Conservation (phyloP, 768 basidiomycete genomes). For the Neoboletus brunneissimus region DNA sequence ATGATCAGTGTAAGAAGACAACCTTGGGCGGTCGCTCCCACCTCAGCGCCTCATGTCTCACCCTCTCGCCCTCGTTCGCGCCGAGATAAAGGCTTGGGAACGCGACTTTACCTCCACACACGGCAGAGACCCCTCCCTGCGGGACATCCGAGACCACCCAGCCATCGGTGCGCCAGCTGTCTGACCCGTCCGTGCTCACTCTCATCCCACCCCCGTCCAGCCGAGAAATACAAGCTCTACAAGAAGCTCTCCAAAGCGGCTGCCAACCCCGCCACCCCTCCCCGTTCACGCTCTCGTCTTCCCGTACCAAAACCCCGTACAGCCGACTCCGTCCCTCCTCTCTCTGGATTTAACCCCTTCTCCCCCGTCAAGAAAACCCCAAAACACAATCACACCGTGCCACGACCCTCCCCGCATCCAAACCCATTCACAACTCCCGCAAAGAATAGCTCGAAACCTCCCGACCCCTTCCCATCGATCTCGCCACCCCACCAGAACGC, state of each 20-base stretch:
- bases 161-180: constrained; percentile 52
- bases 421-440: constrained; percentile 50
- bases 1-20: background rate
- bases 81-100: constrained; percentile 80
- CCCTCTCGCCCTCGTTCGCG: constrained; percentile 40
- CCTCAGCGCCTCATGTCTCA: constrained; percentile 6
- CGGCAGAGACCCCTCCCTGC: constrained; percentile 58
- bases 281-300: constrained; percentile 28
- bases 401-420: constrained; percentile 16
- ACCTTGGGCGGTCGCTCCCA: background rate
- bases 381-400: background rate
- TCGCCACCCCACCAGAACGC: constrained; percentile 9
- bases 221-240: constrained; percentile 78
- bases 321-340: constrained; percentile 49
- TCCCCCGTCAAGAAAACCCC: constrained; percentile 62
- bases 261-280: constrained; percentile 32
- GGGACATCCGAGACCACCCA: constrained; percentile 66
- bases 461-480: constrained; percentile 42
- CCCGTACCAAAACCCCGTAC: constrained; percentile 49
- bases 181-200: background rate
- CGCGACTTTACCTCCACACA: constrained; percentile 57
- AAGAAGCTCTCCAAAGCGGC: constrained; percentile 64
- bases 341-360: constrained; percentile 70
- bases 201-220: constrained; percentile 37
- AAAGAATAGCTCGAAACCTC: constrained; percentile 34